Base-by-base conservation (phyloP, 352 stramenopile genomes). In the Globisporangium cystogenes region DNA sequence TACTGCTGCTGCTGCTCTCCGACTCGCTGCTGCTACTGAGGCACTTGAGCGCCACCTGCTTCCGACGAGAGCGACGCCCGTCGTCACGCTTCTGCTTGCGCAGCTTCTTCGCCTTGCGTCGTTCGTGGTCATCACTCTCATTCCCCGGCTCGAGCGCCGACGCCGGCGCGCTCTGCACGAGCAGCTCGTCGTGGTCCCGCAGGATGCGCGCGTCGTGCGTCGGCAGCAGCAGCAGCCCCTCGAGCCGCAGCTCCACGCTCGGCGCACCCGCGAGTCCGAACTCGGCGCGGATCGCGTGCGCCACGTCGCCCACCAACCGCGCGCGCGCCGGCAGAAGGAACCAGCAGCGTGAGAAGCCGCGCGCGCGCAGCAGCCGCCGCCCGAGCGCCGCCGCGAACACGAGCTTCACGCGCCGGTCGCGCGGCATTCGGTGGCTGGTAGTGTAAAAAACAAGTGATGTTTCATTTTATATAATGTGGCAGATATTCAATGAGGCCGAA, bases 271-370 rank as follows among this genome's bases (percentile, higher is more conserved):
- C 41, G 49, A 90, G 63, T 29, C 59, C 72, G 61, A 92, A 92
- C 46, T 88, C 78, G 10, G 62, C 53, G 46, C 68, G 43, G 40
- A 92, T 64, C 60, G 65, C 67, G 47, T 86, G 59, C 49, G 72
- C 51, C 57, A 92, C 45, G 49, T 92, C 82, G 35, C 77, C 76
- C 36, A 92, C 77, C 15, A 86, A 44, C 45, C 68, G 68, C 26
- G 51, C 67, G 8, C 66, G 57, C 1, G n/a, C 40, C 14, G 82
- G 73, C 10, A 92, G 42, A 20, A 90, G 57, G 50, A 78, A 90
- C 78, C 78, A 92, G 56, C 82, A 90, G 16, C 71, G 62, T 24
- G 64, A 62, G 53, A 87, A 88, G 0, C 78, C 78, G 42, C 68
- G 72, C 0, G 53, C 53, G 8, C 68, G 70, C 51, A 65, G 61